phyloP scores from a whole-genome alignment of 2,329 filamentous ascomycete genomes.

The Cephalotrichum gorgonifer region DNA sequence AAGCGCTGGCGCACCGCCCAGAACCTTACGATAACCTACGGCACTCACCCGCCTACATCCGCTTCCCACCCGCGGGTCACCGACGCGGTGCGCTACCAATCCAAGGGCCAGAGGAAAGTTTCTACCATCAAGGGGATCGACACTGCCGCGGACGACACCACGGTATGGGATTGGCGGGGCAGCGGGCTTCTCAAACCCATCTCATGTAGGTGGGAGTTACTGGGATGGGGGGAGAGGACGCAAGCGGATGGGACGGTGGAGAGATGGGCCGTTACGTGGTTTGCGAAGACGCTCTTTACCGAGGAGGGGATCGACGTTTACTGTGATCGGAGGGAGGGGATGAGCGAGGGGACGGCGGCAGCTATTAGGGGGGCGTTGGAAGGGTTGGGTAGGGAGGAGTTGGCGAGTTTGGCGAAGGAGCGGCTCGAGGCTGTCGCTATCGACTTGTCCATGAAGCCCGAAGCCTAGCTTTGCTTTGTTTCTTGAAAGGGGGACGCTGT shows the following conservation, averaged over 20 bases:
- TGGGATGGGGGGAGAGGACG: constrained; percentile 57
- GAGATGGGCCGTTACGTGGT: constrained; percentile 75
- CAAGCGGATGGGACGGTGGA: constrained; percentile 29
- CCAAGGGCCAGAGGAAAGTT: constrained; percentile 32
- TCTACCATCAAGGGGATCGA: constrained; percentile 59
- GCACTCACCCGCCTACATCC: constrained; percentile 29
- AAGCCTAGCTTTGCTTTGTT: not conserved
- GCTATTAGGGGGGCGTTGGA: constrained; percentile 45
- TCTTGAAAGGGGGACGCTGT: too few species aligned
- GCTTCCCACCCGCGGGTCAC: constrained; percentile 43
- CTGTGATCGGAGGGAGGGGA: constrained; percentile 48
- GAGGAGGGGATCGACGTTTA: constrained; percentile 76
- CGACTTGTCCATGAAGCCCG: constrained; percentile 2
- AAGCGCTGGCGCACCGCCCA: constrained; percentile 71
- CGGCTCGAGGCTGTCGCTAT: constrained; percentile 2
- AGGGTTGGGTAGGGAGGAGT: constrained; percentile 19
- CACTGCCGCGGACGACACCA: constrained; percentile 27
- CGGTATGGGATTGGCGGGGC: constrained; percentile 66
- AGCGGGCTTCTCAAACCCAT: constrained; percentile 65
- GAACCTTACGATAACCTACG: constrained; percentile 75
- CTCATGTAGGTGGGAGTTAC: constrained; percentile 67
- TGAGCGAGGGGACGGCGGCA: constrained; percentile 45
- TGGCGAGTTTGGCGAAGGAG: not conserved
- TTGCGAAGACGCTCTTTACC: constrained; percentile 74
- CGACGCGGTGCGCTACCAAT: constrained; percentile 64